Base-by-base conservation (phyloP, 2,329 filamentous ascomycete species). In the Neonectria hederae region DNA sequence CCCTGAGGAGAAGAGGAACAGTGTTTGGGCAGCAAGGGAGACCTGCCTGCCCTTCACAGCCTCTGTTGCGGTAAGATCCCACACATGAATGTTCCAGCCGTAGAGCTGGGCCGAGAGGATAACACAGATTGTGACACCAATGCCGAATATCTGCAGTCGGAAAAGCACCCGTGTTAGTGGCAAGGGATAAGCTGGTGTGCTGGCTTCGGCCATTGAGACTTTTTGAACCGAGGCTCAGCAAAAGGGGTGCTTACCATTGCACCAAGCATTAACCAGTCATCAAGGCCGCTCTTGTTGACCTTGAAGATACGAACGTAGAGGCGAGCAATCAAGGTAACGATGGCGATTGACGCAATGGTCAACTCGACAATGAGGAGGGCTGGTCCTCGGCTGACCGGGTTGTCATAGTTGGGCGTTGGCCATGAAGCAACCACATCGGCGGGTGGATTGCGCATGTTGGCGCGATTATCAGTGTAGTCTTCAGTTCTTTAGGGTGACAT, bases 241-340 rank as follows among this genome's bases (percentile, higher is more conserved):
- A 46, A 28, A n/a, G 4, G 26, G 14, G 11, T 62, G 52, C 74
- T 62, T 70, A 81, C 79, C 65, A 76, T 75, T 4, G 79, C 79
- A 35, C 59, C 74, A 5, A 80, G 64, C 80, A 82, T 82, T 13
- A 82, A 56, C 79, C 77, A 81, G 69, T 82, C 81, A 63, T 82
- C 81, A 56, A 74, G 70, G 35, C 78, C 76, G 40, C 64, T 74
- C 54, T 73, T 76, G 46, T 75, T 73, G 35, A 81, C 72, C 38
- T 79, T 73, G 59, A 67, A 59, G 2, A 77, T 62, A 10, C 78
- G 73, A 51, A 80, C 79, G 49, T 80, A 81, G 42, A 82, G 72
- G 14, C 81, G 76, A 53, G 80, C 70, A 26, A 67, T 53, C 9
- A 82, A 69, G 21, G 75, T 76, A 13, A 78, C 52, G 19, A 80